Evolutionary conservation across 164 flowering plant species (phyloP), one percentile per base, ranked within the genome.

Genomic region (Tinospora cordifolia): DNA sequence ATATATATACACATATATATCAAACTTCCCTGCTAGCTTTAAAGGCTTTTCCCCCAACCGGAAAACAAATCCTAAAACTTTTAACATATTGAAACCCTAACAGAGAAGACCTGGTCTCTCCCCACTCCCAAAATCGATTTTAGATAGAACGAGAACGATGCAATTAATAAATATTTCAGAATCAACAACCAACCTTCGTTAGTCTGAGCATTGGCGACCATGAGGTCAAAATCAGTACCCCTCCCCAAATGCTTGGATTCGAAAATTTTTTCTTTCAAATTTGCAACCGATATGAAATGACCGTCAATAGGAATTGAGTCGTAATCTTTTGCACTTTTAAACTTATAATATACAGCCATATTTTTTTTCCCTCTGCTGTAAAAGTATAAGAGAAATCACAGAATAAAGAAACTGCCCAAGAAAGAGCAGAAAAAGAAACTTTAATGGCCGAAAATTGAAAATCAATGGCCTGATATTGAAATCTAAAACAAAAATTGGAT

Each of bases 241-340:
- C 88, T 88, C 67, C 97, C 94, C 89, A 91, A 85, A 72, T 91
- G 99, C 97, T 92, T 95, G 75, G 92, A 84, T 87, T 92, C 97
- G 79, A 90, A 92, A 72, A 95, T 91, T 91, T 89, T 89, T 81
- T 89, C 96, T 91, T 95, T 95, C 89, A 92, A 84, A 75, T 77
- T 81, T 57, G 85, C 88, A 80, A 92, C 93, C 14, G 96, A 83
- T 77, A 95, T 91, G 84, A 92, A 95, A 72, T 92, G 90, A n/a
- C 98, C 97, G 65, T 90, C 98, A 73, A 92, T 87, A 2, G 88
- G 75, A 81, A 92, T 80, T 9, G 98, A 87, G 82, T 89, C 96
- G 76, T 79, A 92, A 86, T 91, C 99, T 87, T 86, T 95, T 59
- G 99, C 97, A 91, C 99, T 95, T 88, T 92, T 95, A 80, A 95